Percentiles rank a stretch among this genome's conserved stretches.
Conservation (phyloP, 2,329 filamentous ascomycete genomes). For the Cercospora janseana region DNA sequence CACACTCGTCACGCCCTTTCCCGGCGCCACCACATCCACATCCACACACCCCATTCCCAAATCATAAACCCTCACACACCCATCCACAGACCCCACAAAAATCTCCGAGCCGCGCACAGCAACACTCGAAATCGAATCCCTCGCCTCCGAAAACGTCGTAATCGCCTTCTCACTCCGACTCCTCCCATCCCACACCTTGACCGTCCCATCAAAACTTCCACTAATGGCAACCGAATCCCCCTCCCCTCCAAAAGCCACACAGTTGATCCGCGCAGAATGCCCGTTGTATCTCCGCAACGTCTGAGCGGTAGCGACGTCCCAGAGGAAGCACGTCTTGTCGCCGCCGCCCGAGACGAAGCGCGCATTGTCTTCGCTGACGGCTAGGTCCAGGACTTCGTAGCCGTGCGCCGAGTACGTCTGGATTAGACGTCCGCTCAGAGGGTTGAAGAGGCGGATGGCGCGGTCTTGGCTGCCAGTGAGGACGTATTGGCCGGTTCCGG, state of each 20-base stretch:
- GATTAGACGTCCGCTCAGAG: constrained; percentile 59
- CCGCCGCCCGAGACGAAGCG: constrained; percentile 85
- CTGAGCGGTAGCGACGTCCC: constrained; percentile 82
- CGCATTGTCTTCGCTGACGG: constrained; percentile 71
- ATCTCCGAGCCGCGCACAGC: constrained; percentile 53
- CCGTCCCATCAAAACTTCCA: constrained; percentile 71
- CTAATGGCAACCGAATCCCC: constrained; percentile 67
- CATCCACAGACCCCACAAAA: constrained; percentile 77
- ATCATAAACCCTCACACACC: constrained; percentile 78
- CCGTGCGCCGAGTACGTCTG: constrained; percentile 88
- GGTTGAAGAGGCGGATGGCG: constrained; percentile 82
- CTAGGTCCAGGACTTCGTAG: constrained; percentile 83
- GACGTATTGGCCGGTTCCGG: constrained; percentile 55
- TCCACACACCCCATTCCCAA: constrained; percentile 69
- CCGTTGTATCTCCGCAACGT: constrained; percentile 73
- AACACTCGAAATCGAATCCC: constrained; percentile 60
- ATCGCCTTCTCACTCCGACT: constrained; percentile 59
- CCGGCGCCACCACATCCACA: constrained; percentile 63
- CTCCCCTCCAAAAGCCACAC: constrained; percentile 73
- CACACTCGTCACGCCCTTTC: constrained; percentile 67
- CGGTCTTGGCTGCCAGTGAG: constrained; percentile 85
- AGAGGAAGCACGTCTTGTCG: constrained; percentile 86
- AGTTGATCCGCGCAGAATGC: constrained; percentile 69
- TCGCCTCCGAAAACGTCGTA: constrained; percentile 70
- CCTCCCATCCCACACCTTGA: constrained; percentile 72